These are phyloP conservation scores for Castanopsis chinensis DNA, from an alignment of 306 rosid genomes.

Conservation along the genomic window DNA sequence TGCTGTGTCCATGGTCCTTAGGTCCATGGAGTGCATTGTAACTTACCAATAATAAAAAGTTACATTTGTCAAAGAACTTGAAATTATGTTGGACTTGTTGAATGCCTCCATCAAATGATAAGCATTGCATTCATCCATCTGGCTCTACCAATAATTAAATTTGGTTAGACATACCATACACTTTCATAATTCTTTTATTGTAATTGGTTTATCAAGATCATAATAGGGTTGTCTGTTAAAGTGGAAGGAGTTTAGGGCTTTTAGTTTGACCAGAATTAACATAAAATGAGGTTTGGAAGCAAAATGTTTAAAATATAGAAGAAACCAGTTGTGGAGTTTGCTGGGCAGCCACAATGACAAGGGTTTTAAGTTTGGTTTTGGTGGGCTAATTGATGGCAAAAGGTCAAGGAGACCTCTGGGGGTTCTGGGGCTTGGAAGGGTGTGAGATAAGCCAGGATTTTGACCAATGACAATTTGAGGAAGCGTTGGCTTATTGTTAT, in stretches of 20 bases:
- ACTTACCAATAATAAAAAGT: background rate
- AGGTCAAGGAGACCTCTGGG: background rate
- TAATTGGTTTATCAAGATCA: background rate
- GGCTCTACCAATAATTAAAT: background rate
- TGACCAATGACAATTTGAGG: too few relatives aligned
- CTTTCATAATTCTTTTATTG: background rate
- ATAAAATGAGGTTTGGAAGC: background rate
- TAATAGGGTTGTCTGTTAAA: background rate
- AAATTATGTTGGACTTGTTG: background rate
- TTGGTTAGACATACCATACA: background rate
- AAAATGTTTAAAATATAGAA: background rate
- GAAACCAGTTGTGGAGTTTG: background rate
- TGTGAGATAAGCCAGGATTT: too few relatives aligned
- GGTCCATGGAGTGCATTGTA: too few relatives aligned
- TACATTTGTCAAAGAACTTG: background rate
- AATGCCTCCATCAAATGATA: background rate
- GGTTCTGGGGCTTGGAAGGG: background rate
- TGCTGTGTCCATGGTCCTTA: too few relatives aligned
- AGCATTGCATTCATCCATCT: background rate
- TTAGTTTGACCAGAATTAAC: background rate
- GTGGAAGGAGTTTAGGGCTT: background rate
- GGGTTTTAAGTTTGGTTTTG: background rate
- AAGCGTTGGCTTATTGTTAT: too few relatives aligned
- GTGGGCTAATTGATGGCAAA: background rate
- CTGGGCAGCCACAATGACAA: background rate